Evolutionary conservation across 768 basidiomycete species (phyloP), one percentile per base, ranked within the genome.

Genomic region (Amanita polypyramis): DNA sequence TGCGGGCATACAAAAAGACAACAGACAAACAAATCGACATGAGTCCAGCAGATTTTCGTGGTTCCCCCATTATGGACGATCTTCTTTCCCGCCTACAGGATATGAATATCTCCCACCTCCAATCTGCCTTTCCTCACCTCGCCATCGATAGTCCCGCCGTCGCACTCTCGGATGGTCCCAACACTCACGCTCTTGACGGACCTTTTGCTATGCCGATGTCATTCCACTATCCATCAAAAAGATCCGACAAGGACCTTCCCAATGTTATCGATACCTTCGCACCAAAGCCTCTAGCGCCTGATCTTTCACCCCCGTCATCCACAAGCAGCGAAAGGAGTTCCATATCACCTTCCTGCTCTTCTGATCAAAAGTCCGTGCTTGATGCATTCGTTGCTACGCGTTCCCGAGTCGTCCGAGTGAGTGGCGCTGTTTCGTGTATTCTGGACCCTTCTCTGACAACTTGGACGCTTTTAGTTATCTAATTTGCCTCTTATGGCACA

Each of bases 391-490:
- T 74, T 20, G 57, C 65, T 29, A 72, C 75, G 38, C 69, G 69
- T 35, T 79, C 77, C 27, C 72, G 77, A 49, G 75, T 71, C n/a
- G 66, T 79, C 21, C 69, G 68, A 46, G 79, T 78, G 52, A 56
- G 76, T 68, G 55, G 51, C 50, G 52, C 50, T 38, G 34, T 15
- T n/a, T 37, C 32, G 15, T 27, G 42, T 21, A 52, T 42, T 33
- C 44, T 37, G 29, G 19, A 3, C 14, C 19, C 21, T 40, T 47
- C 50, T 51, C 51, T 42, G 32, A 49, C 40, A 43, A 29, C 10
- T 40, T 51, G 23, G 14, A n/a, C 15, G 40, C 23, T 40, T 15
- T 39, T 42, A 73, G 72, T 55, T 73, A 41, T 67, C 58, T 54
- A 66, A 70, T 51, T 56, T 73, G 35, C 68, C 70, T 50, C 55